Evolutionary conservation across 2,329 filamentous ascomycete species (phyloP).

Genomic region (Arthroderma uncinatum): DNA sequence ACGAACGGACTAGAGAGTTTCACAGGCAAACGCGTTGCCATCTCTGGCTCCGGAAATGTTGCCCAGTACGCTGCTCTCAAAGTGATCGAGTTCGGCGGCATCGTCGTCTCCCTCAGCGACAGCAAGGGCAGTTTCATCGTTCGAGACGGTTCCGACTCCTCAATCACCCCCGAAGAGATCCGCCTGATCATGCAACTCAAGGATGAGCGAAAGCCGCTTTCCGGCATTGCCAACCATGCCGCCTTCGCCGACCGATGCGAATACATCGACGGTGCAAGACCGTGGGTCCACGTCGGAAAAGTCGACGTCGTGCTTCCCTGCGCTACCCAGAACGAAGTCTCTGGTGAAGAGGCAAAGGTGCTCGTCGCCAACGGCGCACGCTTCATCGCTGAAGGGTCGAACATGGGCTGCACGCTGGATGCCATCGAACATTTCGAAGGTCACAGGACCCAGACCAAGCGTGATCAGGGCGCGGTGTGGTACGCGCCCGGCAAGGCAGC

Average conservation of each 20-base stretch:
- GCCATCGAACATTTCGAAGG: slow-evolving; percentile 80
- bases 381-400: slow-evolving; percentile 91
- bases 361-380: slow-evolving; percentile 65
- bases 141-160: slow-evolving; percentile 47
- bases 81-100: slow-evolving; percentile 88
- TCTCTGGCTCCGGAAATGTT: slow-evolving; percentile 95
- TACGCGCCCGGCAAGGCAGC: slow-evolving; percentile 95
- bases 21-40: slow-evolving; percentile 81
- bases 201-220: slow-evolving; percentile 72
- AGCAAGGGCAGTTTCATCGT: slow-evolving; percentile 75
- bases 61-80: slow-evolving; percentile 96
- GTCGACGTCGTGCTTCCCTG: slow-evolving; percentile 87
- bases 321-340: slow-evolving; percentile 97
- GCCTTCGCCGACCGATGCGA: slow-evolving; percentile 57
- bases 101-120: slow-evolving; percentile 86
- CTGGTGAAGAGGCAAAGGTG: slow-evolving; percentile 73
- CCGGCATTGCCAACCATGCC: slow-evolving; percentile 51
- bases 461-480: slow-evolving; percentile 61
- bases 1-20: slow-evolving; percentile 68
- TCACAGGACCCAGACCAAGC: slow-evolving; percentile 48
- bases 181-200: slow-evolving; percentile 72
- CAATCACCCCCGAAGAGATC: slow-evolving; percentile 69
- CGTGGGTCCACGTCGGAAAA: slow-evolving; percentile 81
- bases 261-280: slow-evolving; percentile 77
- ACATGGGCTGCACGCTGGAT: slow-evolving; percentile 97